These are phyloP conservation scores for Themeda triandra DNA, from an alignment of 176 grass and related monocot genomes.

Conservation along the genomic window DNA sequence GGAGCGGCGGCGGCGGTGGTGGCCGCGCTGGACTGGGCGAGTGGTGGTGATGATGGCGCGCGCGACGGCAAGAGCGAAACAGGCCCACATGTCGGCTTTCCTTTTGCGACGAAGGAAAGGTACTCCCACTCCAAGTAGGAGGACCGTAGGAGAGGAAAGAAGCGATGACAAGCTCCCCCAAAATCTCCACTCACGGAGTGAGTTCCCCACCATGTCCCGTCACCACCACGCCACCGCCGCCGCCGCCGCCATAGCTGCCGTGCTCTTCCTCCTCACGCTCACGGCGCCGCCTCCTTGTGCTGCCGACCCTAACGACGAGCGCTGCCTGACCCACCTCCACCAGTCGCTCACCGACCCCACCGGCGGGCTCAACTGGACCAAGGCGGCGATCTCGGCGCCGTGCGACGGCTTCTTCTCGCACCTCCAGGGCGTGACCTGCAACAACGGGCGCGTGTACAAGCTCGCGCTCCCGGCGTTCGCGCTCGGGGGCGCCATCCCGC, in stretches of 20 bases:
- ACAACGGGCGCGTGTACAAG: constrained; percentile 83
- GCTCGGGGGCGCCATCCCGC: constrained; percentile 47
- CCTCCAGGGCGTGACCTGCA: constrained; percentile 72
- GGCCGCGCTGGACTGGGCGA: not conserved
- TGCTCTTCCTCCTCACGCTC: constrained; percentile 11
- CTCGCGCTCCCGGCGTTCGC: constrained; percentile 47
- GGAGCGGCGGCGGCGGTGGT: not conserved
- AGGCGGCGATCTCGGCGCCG: constrained; percentile 38
- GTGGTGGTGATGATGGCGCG: not conserved
- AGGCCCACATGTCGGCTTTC: not conserved
- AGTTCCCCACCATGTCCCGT: constrained; percentile 22
- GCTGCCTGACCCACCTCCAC: constrained; percentile 53
- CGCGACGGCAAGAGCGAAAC: not conserved
- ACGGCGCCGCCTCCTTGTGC: not conserved
- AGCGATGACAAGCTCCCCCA: not conserved
- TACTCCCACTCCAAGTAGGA: too few species aligned
- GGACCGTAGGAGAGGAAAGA: not conserved
- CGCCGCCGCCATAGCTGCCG: not conserved
- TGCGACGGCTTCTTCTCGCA: constrained; percentile 63
- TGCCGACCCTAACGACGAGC: constrained; percentile 55
- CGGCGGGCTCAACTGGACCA: constrained; percentile 57
- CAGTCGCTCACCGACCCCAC: constrained; percentile 35
- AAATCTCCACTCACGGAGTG: constrained; percentile 8
- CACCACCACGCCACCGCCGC: constrained; percentile 14
- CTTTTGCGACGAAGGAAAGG: not conserved